Evolutionary conservation across 345 rosid genomes (phyloP).

Genomic region (Eucalyptus cloeziana): DNA sequence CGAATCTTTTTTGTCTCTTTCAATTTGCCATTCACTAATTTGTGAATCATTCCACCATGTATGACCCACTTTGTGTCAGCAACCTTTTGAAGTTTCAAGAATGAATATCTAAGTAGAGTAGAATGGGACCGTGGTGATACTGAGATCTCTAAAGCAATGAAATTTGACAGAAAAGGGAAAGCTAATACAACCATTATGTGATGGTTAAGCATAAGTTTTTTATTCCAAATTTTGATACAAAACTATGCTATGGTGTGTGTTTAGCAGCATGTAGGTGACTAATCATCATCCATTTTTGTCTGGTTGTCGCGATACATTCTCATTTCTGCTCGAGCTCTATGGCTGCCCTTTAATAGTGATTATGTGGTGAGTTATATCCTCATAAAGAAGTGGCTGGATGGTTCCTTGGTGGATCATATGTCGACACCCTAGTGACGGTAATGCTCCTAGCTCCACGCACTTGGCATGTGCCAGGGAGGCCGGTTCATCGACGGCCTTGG

Average conservation of each 20-base stretch:
- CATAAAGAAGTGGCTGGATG: neutral
- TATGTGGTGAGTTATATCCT: neutral
- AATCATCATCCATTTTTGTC: neutral
- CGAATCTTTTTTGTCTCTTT: neutral
- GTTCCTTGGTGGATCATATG: neutral
- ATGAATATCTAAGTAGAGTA: neutral
- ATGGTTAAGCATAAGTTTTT: neutral
- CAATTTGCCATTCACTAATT: neutral
- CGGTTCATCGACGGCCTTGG: conserved; percentile 13
- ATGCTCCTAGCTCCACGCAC: neutral
- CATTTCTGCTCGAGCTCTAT: neutral
- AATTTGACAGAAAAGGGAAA: neutral
- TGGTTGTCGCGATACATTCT: neutral
- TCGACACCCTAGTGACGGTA: neutral
- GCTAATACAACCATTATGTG: neutral
- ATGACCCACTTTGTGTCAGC: neutral
- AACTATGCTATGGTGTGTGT: neutral
- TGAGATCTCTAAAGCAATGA: neutral
- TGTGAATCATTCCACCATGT: neutral
- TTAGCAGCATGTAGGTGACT: neutral
- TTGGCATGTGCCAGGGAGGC: conserved; percentile 6
- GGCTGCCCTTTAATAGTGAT: neutral
- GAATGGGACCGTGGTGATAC: neutral
- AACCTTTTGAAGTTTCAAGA: neutral
- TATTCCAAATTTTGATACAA: neutral